Base-by-base conservation (phyloP, 345 rosid genomes). In the Salix udensis region DNA sequence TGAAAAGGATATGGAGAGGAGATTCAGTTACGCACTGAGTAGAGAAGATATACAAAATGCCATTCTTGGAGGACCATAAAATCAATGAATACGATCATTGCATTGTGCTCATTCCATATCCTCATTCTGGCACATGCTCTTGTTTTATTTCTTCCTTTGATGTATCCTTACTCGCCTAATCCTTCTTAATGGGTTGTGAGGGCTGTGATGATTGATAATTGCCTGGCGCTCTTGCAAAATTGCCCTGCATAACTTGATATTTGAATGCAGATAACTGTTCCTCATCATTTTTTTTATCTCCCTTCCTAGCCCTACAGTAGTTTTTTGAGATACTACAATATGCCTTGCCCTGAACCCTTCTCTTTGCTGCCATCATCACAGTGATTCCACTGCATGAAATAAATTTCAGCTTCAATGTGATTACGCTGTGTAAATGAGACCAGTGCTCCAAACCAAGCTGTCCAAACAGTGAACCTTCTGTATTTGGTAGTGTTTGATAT, bases 1-100 rank as follows among this genome's bases (percentile, higher is more conserved):
- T 4, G 97, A 96, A 74, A 93, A 91, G 75, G 98, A 95, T 60
- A 80, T 95, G 72, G 98, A 93, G 81, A 91, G 98, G 81, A 91
- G 98, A 85, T 96, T 94, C 87, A 94, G 97, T 62, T 92, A 94
- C 74, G 97, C 98, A 28, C 82, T 94, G 84, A 94, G 97, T 72
- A 88, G 98, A 82, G 95, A 93, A 71, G 98, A 95, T 83, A 88
- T 91, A 0, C 92, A 95, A 84, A 95, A 95, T 42, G 98, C 98
- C 73, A 89, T 91, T 65, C 94, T 93, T 7, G 98, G 99, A 72
- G 99, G 99, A 82, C 98, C 98, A 68, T 94, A 46, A 73, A 67
- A 62, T 36, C 71, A 85, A 80, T 65, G n/a, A 52, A 66, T 53
- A 42, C 26, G 28, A n/a, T 55, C 62, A n/a, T n/a, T 55, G 11